Percentiles rank a stretch among this genome's conserved stretches.
Conservation (phyloP, 495 filamentous ascomycete genomes). For the Annulohypoxylon nitens region DNA sequence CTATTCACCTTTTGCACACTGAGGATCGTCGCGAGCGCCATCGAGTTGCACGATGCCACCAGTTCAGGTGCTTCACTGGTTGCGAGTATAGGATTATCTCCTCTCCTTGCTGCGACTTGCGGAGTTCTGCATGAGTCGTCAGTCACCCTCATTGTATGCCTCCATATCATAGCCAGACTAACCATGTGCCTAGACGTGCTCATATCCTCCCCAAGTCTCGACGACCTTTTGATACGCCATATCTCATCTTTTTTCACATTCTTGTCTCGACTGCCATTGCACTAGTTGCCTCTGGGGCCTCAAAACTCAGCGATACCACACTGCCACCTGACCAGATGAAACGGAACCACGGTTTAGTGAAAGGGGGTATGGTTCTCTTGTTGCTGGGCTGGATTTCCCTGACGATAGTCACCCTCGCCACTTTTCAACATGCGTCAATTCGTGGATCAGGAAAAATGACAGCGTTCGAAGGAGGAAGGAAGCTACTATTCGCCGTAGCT, state of each 20-base stretch:
- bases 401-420: conserved; percentile 38
- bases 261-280: conserved; percentile 47
- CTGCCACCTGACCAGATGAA: conserved; percentile 40
- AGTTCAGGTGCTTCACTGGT: conserved; percentile 53
- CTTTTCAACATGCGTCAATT: conserved; percentile 29
- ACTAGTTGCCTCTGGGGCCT: conserved; percentile 48
- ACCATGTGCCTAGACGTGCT: conserved; percentile 26
- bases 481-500: conserved; percentile 50
- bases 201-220: conserved; percentile 43
- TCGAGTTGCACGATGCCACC: conserved; percentile 49
- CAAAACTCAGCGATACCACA: conserved; percentile 42
- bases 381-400: conserved; percentile 54
- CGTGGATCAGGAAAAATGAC: not conserved
- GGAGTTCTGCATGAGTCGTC: conserved; percentile 61
- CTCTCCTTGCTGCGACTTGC: conserved; percentile 55
- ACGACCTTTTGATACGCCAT: conserved; percentile 27
- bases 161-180: conserved; percentile 10
- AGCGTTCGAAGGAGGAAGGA: conserved; percentile 25
- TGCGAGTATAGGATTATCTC: conserved; percentile 59
- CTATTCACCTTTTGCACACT: conserved; percentile 56
- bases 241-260: conserved; percentile 45
- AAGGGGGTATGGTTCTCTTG: conserved; percentile 52
- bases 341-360: conserved; percentile 40
- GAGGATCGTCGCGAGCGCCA: conserved; percentile 53
- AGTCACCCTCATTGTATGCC: conserved; percentile 24